Conservation (phyloP, 225 moss, liverwort and hornwort species). For the Polytrichum commune region DNA sequence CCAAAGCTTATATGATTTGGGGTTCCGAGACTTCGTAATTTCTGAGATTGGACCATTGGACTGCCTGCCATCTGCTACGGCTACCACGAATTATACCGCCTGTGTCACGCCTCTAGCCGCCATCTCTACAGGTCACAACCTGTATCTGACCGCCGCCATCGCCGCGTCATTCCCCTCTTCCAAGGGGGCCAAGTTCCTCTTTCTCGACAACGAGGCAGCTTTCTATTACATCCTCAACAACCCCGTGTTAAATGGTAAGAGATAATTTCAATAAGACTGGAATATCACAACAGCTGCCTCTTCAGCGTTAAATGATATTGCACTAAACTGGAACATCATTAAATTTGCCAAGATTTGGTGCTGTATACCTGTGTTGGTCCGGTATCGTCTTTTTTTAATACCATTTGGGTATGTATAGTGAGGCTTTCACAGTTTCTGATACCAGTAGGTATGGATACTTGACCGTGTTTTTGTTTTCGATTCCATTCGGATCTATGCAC, state of each 20-base stretch:
- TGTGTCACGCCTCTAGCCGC: conserved; percentile 20
- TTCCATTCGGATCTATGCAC: too few relatives aligned
- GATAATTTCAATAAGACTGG: not conserved
- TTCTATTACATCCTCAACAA: conserved; percentile 7
- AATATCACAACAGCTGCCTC: not conserved
- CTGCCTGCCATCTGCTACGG: conserved; percentile 35
- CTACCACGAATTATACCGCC: conserved; percentile 9
- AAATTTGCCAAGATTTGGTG: too few relatives aligned
- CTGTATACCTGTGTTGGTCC: too few relatives aligned
- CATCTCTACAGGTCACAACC: conserved; percentile 37
- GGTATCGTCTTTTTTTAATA: too few relatives aligned
- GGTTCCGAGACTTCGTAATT: conserved; percentile 31
- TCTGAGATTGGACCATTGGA: conserved; percentile 28
- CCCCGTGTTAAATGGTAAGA: not conserved
- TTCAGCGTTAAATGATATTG: not conserved
- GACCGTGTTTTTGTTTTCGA: too few relatives aligned
- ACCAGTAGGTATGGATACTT: too few relatives aligned
- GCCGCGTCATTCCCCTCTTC: conserved; percentile 7
- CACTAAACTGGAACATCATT: not conserved
- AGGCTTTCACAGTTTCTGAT: too few relatives aligned
- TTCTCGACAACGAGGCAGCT: conserved; percentile 22
- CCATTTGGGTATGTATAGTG: too few relatives aligned
- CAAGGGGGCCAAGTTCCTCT: conserved; percentile 12
- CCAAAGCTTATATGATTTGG: conserved; percentile 28
- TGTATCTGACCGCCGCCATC: conserved; percentile 8